These are phyloP conservation scores for Uronychia setigera DNA, from an alignment of 73 alveolate genomes.

Conservation along the genomic window DNA sequence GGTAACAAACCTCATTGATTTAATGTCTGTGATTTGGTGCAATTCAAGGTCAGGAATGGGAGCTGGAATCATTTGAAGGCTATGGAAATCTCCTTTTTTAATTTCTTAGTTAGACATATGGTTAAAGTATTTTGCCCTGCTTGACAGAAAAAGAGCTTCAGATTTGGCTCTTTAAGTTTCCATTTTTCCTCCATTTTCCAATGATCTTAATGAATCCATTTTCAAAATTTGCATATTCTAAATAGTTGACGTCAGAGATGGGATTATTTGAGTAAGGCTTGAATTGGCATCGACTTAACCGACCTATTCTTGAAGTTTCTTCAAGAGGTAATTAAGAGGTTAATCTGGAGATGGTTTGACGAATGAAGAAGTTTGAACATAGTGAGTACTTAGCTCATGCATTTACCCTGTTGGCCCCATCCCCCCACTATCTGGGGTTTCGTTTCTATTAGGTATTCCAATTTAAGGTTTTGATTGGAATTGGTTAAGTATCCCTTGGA, in stretches of 20 bases:
- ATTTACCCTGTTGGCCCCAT: not conserved
- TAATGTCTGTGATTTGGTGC: not conserved
- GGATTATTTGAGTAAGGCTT: too few species aligned
- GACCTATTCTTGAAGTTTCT: too few species aligned
- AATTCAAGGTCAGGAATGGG: not conserved
- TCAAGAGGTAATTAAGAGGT: too few species aligned
- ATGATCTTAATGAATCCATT: too few species aligned
- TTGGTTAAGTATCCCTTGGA: too few species aligned
- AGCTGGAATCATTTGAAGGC: not conserved
- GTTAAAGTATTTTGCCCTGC: not conserved
- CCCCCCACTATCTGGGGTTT: not conserved
- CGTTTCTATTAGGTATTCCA: not conserved
- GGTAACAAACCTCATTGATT: not conserved
- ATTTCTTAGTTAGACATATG: not conserved
- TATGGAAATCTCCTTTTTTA: not conserved
- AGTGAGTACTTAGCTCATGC: not conserved
- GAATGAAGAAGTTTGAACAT: not conserved
- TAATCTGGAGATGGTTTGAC: too few species aligned
- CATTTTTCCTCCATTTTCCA: too few species aligned
- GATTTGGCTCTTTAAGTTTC: too few species aligned
- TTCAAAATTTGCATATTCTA: too few species aligned
- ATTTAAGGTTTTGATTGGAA: not conserved
- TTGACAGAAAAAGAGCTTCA: not conserved
- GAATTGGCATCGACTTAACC: too few species aligned
- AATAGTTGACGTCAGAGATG: too few species aligned